Base-by-base conservation (phyloP, 768 basidiomycete species). In the Kwoniella sp. region DNA sequence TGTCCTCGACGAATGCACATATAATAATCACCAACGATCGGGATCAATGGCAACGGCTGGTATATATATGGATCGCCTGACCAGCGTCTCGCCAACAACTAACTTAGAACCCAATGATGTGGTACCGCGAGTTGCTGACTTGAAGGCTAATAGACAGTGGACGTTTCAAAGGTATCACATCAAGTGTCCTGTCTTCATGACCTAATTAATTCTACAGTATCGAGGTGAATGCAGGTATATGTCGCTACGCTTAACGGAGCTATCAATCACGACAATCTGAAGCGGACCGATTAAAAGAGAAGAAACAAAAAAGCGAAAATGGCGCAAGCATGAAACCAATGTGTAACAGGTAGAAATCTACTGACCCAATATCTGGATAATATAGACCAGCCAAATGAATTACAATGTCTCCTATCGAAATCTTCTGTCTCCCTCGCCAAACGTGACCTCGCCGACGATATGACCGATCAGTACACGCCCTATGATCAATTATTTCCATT, bases 161-260 rank as follows among this genome's bases (percentile, higher is more conserved):
- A 5, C 13, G 22, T 52, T 30, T 27, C 25, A 27, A 30, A 52
- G 36, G 54, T 55, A 40, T 55, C 54, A 55, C 54, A 55, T 55
- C 54, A 55, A 55, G 54, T 55, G 54, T 37, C 54, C 54, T 27
- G 13, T 52, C 26, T 9, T 30, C 10, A n/a, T 26, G 8, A 17
- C 9, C 51, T 10, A 22, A n/a, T 25, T 25, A 9, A 52, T 26
- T 17, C 33, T 22, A 44, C 22, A 33, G 54, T 55, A 55, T 55
- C 33, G 21, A 55, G 36, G 13, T 33, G 2, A 10, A 55, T 55
- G 54, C 36, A 55, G 54, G 54, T 55, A 55, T 55, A 55, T 24
- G 25, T n/a, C 26, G 24, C 21, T n/a, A 30, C 49, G 22, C 22
- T 15, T 13, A 30, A 15, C 30, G 26, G 21, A 21, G 21, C 27